Evolutionary conservation across 2,329 filamentous ascomycete genomes (phyloP), one percentile per base, ranked within the genome.

Genomic region (Calonectria pteridis): DNA sequence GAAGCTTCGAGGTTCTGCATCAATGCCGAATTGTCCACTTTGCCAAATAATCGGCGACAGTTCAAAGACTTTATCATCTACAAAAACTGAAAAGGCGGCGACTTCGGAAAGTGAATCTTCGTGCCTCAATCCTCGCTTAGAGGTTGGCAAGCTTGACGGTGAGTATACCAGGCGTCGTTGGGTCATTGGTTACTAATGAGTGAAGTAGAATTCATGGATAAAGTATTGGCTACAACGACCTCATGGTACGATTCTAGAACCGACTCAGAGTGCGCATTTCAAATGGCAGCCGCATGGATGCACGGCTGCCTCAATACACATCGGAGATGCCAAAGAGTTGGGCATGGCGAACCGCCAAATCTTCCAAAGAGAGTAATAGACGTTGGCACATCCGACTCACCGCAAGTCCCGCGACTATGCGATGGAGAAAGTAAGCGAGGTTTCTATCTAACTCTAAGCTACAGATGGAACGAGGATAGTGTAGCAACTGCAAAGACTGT

Each of bases 361-460:
- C 33, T 59, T 10, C 55, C 33, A 23, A 59, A 23, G 35, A 59
- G 55, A 23, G 55, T 59, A 6, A 37, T 37, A 28, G 55, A 59
- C 6, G 33, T 59, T 18, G 55, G 33, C 13, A 7, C 33, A 18
- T 37, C n/a, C 4, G 33, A 59, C 9, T 20, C 14, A 40, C n/a
- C n/a, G 28, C n/a, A 37, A n/a, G n/a, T 13, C 2, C 55, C 33
- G 14, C 37, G 20, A 6, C n/a, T 59, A 16, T 59, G 33, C 33
- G n/a, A 59, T 4, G 55, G 55, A 5, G 31, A 40, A 37, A 18
- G 14, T 33, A 18, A 28, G 18, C 31, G 33, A 6, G 55, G 33
- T 2, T 59, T 59, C 33, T 67, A 67, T 14, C 35, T 58, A 3
- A 40, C 65, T 23, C 65, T 67, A 4, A 67, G 65, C 50, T 53